These are phyloP conservation scores for Stereocaulon alpinum DNA, from an alignment of 495 filamentous ascomycete species.

Conservation along the genomic window DNA sequence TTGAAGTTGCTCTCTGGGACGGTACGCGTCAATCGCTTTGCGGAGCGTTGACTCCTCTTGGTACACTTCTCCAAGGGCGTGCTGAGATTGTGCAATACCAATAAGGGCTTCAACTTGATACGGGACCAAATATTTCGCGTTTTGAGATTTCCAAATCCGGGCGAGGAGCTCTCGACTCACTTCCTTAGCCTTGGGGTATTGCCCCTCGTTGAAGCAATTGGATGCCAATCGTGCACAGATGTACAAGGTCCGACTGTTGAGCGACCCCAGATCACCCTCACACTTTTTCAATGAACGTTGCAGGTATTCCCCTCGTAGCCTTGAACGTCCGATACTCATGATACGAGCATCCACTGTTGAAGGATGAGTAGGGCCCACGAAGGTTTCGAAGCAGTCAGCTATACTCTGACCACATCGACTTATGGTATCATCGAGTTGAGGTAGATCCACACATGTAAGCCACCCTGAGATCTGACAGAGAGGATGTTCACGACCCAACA, in stretches of 20 bases:
- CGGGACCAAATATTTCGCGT: fast-evolving
- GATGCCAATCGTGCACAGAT: neutral
- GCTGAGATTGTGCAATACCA: neutral
- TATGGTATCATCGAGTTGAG: neutral
- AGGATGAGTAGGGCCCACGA: neutral
- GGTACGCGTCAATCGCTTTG: neutral
- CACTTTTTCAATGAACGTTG: neutral
- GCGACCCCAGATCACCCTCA: neutral
- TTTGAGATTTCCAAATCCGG: neutral
- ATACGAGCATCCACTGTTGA: neutral
- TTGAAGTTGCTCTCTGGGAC: neutral
- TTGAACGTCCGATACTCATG: neutral
- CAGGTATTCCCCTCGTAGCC: neutral
- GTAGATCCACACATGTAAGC: neutral
- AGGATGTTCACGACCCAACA: constrained; percentile 9
- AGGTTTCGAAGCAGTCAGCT: neutral
- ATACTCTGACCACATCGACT: neutral
- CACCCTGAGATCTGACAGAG: neutral
- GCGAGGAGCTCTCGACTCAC: neutral
- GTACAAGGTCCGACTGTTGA: neutral
- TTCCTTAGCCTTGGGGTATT: neutral
- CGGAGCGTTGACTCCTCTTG: neutral
- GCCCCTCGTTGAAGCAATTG: neutral
- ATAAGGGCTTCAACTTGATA: neutral
- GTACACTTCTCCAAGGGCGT: neutral